A percentile compares a stretch with the other conserved stretches of the same genome.
These are phyloP conservation scores for Leccinum aurantiacum DNA, from an alignment of 768 basidiomycete species.

Conservation along the genomic window DNA sequence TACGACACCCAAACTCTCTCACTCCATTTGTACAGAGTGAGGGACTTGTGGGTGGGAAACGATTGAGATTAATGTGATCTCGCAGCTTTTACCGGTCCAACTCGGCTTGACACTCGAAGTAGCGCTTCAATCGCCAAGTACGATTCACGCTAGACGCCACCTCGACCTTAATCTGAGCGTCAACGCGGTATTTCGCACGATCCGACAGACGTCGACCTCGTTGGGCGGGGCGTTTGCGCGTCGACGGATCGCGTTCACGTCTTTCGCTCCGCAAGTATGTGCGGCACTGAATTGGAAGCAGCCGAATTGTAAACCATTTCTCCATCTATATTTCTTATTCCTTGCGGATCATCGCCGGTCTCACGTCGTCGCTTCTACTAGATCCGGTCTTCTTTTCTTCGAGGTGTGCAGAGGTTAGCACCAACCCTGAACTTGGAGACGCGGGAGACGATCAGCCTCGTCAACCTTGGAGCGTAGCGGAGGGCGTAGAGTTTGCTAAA, in stretches of 20 bases:
- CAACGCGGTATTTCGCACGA: slow-evolving; percentile 79
- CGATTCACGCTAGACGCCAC: slow-evolving; percentile 45
- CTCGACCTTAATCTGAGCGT: slow-evolving; percentile 79
- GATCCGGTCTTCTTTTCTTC: slow-evolving; percentile 96
- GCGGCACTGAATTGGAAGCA: slow-evolving; percentile 98
- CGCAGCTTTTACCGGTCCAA: slow-evolving; percentile 55
- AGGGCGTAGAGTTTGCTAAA: slow-evolving; percentile 92
- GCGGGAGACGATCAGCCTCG: slow-evolving; percentile 50
- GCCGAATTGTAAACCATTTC: slow-evolving; percentile 81
- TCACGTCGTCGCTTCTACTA: slow-evolving; percentile 35
- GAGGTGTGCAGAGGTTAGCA: slow-evolving; percentile 68
- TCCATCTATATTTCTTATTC: slow-evolving; percentile 12
- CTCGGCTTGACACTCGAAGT: slow-evolving; percentile 84
- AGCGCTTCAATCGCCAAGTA: slow-evolving; percentile 52
- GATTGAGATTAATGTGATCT: slow-evolving; percentile 10
- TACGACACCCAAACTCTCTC: slow-evolving; percentile 34
- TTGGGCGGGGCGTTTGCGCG: slow-evolving; percentile 53
- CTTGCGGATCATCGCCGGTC: slow-evolving; percentile 23
- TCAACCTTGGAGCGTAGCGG: slow-evolving; percentile 67
- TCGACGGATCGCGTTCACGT: slow-evolving; percentile 87
- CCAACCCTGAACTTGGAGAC: slow-evolving; percentile 35
- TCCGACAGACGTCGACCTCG: slow-evolving; percentile 65
- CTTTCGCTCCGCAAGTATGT: slow-evolving; percentile 88
- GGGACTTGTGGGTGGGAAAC: slow-evolving; percentile 4
- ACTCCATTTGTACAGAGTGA: slow-evolving; percentile 4